phyloP scores from a whole-genome alignment of 1,284 basidiomycete species.

The Ustilago curta region DNA sequence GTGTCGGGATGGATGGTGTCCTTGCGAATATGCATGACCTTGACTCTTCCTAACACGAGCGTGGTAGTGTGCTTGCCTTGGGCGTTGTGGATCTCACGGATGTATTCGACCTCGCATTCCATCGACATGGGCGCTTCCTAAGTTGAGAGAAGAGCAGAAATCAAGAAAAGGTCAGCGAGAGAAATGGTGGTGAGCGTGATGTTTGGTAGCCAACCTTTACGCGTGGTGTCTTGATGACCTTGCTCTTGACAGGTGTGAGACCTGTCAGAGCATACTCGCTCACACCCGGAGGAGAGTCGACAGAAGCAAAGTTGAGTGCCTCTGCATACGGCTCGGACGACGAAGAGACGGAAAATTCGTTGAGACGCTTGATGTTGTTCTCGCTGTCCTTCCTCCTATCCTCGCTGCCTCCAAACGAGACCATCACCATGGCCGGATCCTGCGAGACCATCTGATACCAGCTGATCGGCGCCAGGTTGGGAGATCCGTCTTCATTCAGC shows the following conservation, averaged over 20 bases:
- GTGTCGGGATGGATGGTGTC: constrained; percentile 52
- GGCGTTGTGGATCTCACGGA: constrained; percentile 47
- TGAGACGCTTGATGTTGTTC: constrained; percentile 48
- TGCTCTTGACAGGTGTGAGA: constrained; percentile 57
- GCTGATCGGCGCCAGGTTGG: constrained; percentile 57
- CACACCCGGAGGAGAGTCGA: constrained; percentile 51
- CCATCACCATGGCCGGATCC: constrained; percentile 60
- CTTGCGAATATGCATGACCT: constrained; percentile 55
- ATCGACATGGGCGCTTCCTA: constrained; percentile 58
- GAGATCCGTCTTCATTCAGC: constrained; percentile 45
- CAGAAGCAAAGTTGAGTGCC: constrained; percentile 60
- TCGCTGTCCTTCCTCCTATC: constrained; percentile 57
- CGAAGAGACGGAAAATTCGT: constrained; percentile 52
- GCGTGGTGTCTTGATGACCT: constrained; percentile 48
- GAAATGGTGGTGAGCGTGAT: neutral
- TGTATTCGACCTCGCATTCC: constrained; percentile 58
- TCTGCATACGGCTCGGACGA: constrained; percentile 58
- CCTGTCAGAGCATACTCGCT: constrained; percentile 57
- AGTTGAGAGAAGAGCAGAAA: neutral
- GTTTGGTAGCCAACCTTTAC: constrained; percentile 30
- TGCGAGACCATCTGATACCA: constrained; percentile 64
- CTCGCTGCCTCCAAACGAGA: constrained; percentile 54
- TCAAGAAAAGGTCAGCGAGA: neutral
- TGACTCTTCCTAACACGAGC: constrained; percentile 52
- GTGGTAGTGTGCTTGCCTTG: constrained; percentile 56